phyloP scores from a whole-genome alignment of 2,329 filamentous ascomycete species.

The Aspergillus luchuensis region DNA sequence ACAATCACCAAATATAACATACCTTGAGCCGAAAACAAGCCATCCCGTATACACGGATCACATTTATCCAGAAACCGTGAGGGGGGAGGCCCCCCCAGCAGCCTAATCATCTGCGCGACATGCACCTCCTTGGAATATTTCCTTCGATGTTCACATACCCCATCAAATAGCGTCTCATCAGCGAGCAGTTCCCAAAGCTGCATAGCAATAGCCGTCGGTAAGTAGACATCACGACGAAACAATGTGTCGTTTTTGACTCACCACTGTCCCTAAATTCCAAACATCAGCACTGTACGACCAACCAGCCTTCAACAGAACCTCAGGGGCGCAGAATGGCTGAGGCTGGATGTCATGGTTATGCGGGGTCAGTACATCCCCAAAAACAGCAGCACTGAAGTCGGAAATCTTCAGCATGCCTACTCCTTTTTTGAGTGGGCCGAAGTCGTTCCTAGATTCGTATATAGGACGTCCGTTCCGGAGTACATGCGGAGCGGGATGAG shows the following conservation, averaged over 20 bases:
- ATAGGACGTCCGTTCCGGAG: slow-evolving; percentile 27
- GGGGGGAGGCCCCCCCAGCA: slow-evolving; percentile 30
- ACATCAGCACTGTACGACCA: slow-evolving; percentile 40
- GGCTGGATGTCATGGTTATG: slow-evolving; percentile 50
- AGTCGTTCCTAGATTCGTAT: slow-evolving; percentile 32
- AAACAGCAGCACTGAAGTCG: slow-evolving; percentile 34
- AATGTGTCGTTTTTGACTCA: slow-evolving; percentile 8
- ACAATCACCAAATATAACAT: slow-evolving; percentile 2
- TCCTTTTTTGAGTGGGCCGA: slow-evolving; percentile 25
- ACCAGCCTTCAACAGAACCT: slow-evolving; percentile 33
- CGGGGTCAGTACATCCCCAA: slow-evolving; percentile 27
- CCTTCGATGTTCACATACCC: slow-evolving; percentile 6
- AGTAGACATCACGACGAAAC: background rate
- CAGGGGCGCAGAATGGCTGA: slow-evolving; percentile 32
- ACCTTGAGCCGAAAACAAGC: slow-evolving; percentile 21
- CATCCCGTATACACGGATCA: slow-evolving; percentile 3
- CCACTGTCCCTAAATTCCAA: slow-evolving; percentile 37
- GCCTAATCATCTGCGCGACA: slow-evolving; percentile 27
- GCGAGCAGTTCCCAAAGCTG: slow-evolving; percentile 39
- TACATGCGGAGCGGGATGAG: slow-evolving; percentile 25
- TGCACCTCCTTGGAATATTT: slow-evolving; percentile 26
- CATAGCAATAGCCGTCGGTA: background rate
- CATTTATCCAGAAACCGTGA: slow-evolving; percentile 14
- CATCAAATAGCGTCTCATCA: slow-evolving; percentile 31
- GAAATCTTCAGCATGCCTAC: slow-evolving; percentile 28